phyloP scores from a whole-genome alignment of 2,329 filamentous ascomycete genomes.

The Sodiomyces alkalinus region DNA sequence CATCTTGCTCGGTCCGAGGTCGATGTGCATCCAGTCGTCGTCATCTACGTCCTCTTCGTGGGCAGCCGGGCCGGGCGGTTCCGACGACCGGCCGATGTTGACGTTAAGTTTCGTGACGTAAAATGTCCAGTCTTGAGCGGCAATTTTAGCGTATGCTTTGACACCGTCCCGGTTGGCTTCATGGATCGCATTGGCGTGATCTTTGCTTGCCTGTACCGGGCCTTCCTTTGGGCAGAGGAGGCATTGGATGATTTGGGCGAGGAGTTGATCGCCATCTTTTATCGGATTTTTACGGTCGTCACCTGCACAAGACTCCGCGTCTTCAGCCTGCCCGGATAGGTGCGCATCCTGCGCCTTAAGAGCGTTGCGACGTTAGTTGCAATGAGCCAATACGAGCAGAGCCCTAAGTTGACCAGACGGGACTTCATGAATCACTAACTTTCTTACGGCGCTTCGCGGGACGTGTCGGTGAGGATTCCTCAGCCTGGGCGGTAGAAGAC shows the following conservation, averaged over 20 bases:
- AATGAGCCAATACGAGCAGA: conserved; percentile 1
- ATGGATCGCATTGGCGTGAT: conserved; percentile 49
- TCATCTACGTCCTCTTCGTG: conserved; percentile 28
- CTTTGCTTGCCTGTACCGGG: conserved; percentile 41
- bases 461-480: conserved; percentile 42
- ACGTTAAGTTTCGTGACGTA: conserved; percentile 64
- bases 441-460: conserved; percentile 51
- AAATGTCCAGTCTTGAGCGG: conserved; percentile 71
- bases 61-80: conserved; percentile 18
- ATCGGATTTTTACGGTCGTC: conserved; percentile 23
- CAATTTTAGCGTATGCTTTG: conserved; percentile 68
- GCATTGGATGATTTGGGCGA: conserved; percentile 39
- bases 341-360: conserved; percentile 20
- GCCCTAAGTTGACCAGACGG: conserved; percentile 7
- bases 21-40: conserved; percentile 57
- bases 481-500: conserved; percentile 17
- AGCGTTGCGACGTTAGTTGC: conserved; percentile 5
- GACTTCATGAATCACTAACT: conserved; percentile 19
- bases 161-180: conserved; percentile 46
- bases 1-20: conserved; percentile 72
- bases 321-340: conserved; percentile 28
- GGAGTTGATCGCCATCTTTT: conserved; percentile 38
- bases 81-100: conserved; percentile 59
- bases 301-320: conserved; percentile 25
- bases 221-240: conserved; percentile 25